Base-by-base conservation (phyloP, 2,329 filamentous ascomycete genomes). In the Hypoxylon sp. region DNA sequence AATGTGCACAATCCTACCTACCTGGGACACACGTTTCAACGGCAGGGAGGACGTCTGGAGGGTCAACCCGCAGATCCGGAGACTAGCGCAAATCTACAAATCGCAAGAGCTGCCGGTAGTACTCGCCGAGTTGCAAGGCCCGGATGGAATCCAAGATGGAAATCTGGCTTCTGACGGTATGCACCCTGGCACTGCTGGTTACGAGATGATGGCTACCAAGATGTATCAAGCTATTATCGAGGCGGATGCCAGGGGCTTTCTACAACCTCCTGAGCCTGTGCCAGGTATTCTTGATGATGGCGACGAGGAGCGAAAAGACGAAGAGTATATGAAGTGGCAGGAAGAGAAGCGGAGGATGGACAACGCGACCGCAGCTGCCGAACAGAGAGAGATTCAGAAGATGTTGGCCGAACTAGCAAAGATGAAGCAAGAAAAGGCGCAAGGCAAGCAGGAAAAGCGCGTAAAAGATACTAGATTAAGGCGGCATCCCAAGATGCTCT, bases 151-250 rank as follows among this genome's bases (percentile, higher is more conserved):
- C 24, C 74, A 76, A 62, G 73, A 76, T 32, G 69, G 62, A 44
- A 75, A 76, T 28, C 49, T 75, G 40, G 72, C 70, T 33, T 65
- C 67, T 26, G 74, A 75, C 45, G 73, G 73, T 32, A 75, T 75
- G 74, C 75, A 77, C 48, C 75, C 75, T 5, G 72, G 70, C 20
- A 75, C 71, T 11, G 58, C 75, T 16, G 75, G 75, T 8, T 77
- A 77, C 56, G 74, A 76, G 50, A 76, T 76, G 74, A 76, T 77
- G 75, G 74, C 70, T 12, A 75, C 74, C 33, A 76, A 75, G 62
- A 69, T 76, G 70, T 76, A 73, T 61, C 64, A 76, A 22, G 75
- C 75, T 24, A 76, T 77, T 11, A 48, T 76, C 11, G 74, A 77
- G 60, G 75, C 75, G 2, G 75, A 77, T 61, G 71, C 75, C 14